Evolutionary conservation across 805 yeast species (phyloP).

Genomic region (Cyberlindnera maclurae): DNA sequence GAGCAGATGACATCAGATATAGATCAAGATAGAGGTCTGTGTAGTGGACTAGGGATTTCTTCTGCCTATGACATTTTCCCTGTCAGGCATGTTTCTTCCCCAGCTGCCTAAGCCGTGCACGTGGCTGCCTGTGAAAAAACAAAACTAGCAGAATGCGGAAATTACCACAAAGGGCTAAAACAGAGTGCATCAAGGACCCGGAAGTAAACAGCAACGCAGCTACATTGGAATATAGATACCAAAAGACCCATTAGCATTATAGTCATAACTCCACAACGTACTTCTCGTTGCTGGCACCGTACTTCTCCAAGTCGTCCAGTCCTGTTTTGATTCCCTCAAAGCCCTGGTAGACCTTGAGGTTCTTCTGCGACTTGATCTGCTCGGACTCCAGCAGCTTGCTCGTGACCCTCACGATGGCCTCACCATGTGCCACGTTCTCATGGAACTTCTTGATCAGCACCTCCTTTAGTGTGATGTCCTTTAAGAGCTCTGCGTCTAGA

Average conservation of each 20-base stretch:
- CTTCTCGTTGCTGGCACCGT: conserved; percentile 38
- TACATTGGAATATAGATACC: too few relatives aligned
- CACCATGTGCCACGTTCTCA: conserved; percentile 34
- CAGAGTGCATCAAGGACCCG: too few relatives aligned
- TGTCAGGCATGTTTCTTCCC: too few relatives aligned
- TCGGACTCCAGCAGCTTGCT: conserved; percentile 25
- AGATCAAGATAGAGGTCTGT: neutral
- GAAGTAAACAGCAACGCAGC: too few relatives aligned
- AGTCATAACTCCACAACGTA: conserved; percentile 28
- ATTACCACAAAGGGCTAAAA: too few relatives aligned
- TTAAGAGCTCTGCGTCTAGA: conserved; percentile 15
- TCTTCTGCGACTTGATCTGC: conserved; percentile 28
- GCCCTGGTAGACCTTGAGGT: conserved; percentile 30
- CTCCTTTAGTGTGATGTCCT: conserved; percentile 24
- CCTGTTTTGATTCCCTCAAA: conserved; percentile 29
- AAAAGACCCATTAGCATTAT: too few relatives aligned
- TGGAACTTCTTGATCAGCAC: conserved; percentile 37
- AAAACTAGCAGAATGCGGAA: too few relatives aligned
- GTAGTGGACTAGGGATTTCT: too few relatives aligned
- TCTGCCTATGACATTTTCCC: too few relatives aligned
- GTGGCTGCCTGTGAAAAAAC: too few relatives aligned
- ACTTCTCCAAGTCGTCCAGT: conserved; percentile 30
- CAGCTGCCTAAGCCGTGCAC: too few relatives aligned
- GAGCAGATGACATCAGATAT: conserved; percentile 55
- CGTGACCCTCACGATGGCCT: conserved; percentile 28